phyloP scores from a whole-genome alignment of 345 rosid genomes.

The Ceriops zippeliana region DNA sequence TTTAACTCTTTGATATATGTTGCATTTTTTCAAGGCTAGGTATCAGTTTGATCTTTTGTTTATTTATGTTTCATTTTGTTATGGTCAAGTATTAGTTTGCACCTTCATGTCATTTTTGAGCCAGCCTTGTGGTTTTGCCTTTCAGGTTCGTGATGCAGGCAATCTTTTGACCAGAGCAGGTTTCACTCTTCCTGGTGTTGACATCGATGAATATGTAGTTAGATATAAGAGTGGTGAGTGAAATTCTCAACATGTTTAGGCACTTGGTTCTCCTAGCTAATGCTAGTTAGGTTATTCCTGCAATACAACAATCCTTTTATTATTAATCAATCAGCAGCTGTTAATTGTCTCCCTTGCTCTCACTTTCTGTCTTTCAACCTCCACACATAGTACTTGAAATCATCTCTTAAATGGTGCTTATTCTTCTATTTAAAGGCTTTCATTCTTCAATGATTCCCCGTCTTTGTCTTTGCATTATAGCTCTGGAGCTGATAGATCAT shows the following conservation, averaged over 20 bases:
- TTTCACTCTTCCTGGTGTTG: conserved; percentile 88
- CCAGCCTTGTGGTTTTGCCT: not conserved
- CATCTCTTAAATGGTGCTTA: too few species aligned
- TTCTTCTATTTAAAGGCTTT: too few species aligned
- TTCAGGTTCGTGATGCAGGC: conserved; percentile 92
- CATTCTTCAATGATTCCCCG: too few species aligned
- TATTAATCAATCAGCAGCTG: not conserved
- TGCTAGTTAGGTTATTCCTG: not conserved
- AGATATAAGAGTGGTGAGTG: conserved; percentile 73
- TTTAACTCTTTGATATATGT: too few species aligned
- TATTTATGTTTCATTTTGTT: not conserved
- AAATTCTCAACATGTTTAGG: not conserved
- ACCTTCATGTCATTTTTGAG: not conserved
- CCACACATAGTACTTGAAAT: too few species aligned
- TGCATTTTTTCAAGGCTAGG: too few species aligned
- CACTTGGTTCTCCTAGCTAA: not conserved
- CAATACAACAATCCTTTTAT: not conserved
- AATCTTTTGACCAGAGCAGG: conserved; percentile 97
- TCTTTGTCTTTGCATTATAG: conserved; percentile 28
- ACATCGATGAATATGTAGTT: conserved; percentile 83
- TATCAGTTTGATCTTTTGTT: too few species aligned
- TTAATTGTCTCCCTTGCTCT: not conserved
- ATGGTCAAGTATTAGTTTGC: not conserved
- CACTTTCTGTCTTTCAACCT: not conserved
- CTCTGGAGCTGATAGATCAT: conserved; percentile 92